These are phyloP conservation scores for Kodamaea kaohsiungensis DNA, from an alignment of 805 yeast genomes.

Conservation along the genomic window DNA sequence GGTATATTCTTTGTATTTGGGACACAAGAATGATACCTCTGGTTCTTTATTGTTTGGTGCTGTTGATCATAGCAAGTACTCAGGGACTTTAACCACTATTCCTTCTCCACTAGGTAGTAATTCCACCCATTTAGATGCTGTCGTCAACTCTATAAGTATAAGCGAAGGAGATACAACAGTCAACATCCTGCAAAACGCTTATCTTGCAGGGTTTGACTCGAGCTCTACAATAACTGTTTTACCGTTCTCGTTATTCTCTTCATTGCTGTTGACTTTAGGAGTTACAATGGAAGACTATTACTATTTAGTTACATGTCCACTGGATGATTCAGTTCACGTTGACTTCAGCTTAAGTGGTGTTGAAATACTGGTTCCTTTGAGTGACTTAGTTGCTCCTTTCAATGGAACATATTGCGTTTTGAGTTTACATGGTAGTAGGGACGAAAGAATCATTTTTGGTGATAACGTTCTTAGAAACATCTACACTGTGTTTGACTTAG, in stretches of 20 bases:
- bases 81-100: constrained; percentile 32
- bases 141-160: constrained; percentile 41
- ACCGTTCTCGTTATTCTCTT: constrained; percentile 36
- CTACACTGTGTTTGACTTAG: constrained; percentile 66
- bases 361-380: constrained; percentile 50
- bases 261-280: constrained; percentile 37
- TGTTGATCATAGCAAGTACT: constrained; percentile 42
- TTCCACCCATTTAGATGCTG: constrained; percentile 46
- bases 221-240: constrained; percentile 45
- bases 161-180: constrained; percentile 11
- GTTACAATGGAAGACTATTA: constrained; percentile 33
- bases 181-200: constrained; percentile 17
- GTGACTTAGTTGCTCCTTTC: constrained; percentile 24
- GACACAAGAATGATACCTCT: constrained; percentile 20
- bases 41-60: constrained; percentile 46
- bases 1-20: constrained; percentile 27
- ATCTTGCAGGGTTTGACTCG: constrained; percentile 32
- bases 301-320: constrained; percentile 38
- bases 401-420: constrained; percentile 15
- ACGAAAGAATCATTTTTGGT: constrained; percentile 50
- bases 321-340: constrained; percentile 21
- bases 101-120: constrained; percentile 15
- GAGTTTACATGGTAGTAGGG: constrained; percentile 13
- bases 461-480: constrained; percentile 64
- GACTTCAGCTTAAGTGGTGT: constrained; percentile 60